phyloP scores from a whole-genome alignment of 1,139 yeast genomes.

The Citeromyces siamensis region DNA sequence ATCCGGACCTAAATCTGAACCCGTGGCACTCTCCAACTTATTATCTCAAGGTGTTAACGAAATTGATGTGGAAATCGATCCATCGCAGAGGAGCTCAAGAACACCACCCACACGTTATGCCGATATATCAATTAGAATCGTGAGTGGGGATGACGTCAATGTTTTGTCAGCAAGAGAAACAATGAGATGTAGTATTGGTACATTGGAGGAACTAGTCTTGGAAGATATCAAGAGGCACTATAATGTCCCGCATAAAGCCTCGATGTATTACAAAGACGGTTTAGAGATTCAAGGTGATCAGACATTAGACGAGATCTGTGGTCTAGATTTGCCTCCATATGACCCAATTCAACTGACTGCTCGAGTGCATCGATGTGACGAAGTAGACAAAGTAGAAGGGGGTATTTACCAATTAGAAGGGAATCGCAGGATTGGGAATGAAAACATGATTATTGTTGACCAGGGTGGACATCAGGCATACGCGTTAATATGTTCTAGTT shows the following conservation, averaged over 20 bases:
- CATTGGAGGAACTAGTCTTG: too few relatives aligned
- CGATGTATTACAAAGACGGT: constrained; percentile 8
- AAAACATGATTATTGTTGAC: not conserved
- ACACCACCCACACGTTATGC: not conserved
- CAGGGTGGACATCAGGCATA: not conserved
- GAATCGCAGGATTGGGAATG: not conserved
- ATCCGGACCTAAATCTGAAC: not conserved
- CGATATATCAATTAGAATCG: not conserved
- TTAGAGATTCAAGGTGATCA: not conserved
- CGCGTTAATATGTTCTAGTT: not conserved
- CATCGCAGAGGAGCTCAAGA: not conserved
- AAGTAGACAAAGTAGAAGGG: not conserved
- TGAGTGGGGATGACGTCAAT: too few relatives aligned
- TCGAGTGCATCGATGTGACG: too few relatives aligned
- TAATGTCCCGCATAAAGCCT: too few relatives aligned
- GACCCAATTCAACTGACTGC: not conserved
- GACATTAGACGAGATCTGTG: not conserved
- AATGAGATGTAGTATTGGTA: too few relatives aligned
- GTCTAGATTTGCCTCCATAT: not conserved
- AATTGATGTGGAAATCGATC: not conserved
- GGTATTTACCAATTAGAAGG: not conserved
- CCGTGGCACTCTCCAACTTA: not conserved
- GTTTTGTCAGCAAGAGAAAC: too few relatives aligned
- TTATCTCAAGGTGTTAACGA: not conserved
- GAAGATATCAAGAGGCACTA: too few relatives aligned